phyloP scores from a whole-genome alignment of 805 yeast species.

The Monosporozyma siamensis region DNA sequence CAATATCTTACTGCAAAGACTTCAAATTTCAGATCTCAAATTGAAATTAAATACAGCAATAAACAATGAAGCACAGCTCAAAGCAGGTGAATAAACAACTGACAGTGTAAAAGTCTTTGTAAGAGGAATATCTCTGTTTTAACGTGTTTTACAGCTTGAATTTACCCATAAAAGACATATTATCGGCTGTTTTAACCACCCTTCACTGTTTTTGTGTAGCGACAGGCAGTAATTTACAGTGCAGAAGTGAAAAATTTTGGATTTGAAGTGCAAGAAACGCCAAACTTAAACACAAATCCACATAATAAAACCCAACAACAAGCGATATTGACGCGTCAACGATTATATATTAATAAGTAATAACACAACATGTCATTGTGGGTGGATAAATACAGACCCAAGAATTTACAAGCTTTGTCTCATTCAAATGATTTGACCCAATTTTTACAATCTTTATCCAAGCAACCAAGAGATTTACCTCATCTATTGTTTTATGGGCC shows the following conservation, averaged over 20 bases:
- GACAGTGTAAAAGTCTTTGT: not conserved
- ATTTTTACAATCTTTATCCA: conserved; percentile 43
- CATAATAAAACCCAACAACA: no score
- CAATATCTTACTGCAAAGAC: not conserved
- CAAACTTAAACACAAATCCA: no score
- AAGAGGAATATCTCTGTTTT: no score
- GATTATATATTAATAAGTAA: no score
- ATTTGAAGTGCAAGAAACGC: not conserved
- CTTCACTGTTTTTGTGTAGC: not conserved
- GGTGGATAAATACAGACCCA: conserved; percentile 93
- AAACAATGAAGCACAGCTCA: no score
- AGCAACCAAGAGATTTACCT: conserved; percentile 59
- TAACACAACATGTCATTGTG: conserved; percentile 66
- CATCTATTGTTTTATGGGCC: conserved; percentile 92
- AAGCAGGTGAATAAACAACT: not conserved
- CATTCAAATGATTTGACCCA: conserved; percentile 59
- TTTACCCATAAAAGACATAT: no score
- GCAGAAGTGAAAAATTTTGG: not conserved
- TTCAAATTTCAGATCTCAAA: conserved; percentile 1
- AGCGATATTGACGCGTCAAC: no score
- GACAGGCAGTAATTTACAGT: not conserved
- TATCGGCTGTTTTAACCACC: no score
- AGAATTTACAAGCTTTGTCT: conserved; percentile 48
- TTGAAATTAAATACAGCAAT: no score
- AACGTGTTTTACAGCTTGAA: no score